phyloP scores from a whole-genome alignment of 2,329 filamentous ascomycete genomes.

The Magnaporthiopsis poae region DNA sequence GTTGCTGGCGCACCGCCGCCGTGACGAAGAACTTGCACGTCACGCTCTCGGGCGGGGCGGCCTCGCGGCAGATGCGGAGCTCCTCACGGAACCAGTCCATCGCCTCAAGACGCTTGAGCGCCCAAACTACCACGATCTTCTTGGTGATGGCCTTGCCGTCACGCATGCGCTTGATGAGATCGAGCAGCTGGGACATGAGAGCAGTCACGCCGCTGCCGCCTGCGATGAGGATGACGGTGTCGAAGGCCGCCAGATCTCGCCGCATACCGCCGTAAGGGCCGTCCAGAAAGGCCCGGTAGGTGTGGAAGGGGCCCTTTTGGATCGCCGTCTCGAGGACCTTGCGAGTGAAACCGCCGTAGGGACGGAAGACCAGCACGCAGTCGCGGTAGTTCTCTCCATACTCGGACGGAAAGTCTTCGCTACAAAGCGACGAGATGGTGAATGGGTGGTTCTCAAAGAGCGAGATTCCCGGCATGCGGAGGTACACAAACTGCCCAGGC shows the following conservation, averaged over 20 bases:
- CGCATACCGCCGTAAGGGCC: constrained; percentile 94
- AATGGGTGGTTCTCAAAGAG: constrained; percentile 91
- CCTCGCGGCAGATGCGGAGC: constrained; percentile 80
- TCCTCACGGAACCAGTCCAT: constrained; percentile 98
- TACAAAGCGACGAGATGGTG: constrained; percentile 85
- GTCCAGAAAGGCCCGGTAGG: constrained; percentile 84
- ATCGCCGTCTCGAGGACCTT: constrained; percentile 74
- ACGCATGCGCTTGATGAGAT: constrained; percentile 92
- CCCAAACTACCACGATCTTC: constrained; percentile 87
- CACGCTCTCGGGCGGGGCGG: constrained; percentile 76
- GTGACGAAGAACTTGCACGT: constrained; percentile 95
- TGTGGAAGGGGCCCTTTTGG: constrained; percentile 79
- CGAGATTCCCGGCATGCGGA: constrained; percentile 87
- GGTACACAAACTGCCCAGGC: constrained; percentile 87
- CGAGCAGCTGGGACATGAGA: constrained; percentile 79
- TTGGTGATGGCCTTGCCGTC: constrained; percentile 89
- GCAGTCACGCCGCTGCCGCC: constrained; percentile 92
- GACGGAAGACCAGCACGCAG: constrained; percentile 82
- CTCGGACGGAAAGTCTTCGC: constrained; percentile 82
- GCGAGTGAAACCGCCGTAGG: constrained; percentile 81
- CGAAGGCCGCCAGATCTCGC: constrained; percentile 79
- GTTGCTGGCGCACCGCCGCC: constrained; percentile 50
- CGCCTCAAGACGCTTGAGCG: constrained; percentile 78
- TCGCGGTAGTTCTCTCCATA: constrained; percentile 83
- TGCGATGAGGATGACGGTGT: constrained; percentile 84